These are phyloP conservation scores for Zoysia pacifica DNA, from an alignment of 176 grass and related monocot genomes.

Conservation along the genomic window DNA sequence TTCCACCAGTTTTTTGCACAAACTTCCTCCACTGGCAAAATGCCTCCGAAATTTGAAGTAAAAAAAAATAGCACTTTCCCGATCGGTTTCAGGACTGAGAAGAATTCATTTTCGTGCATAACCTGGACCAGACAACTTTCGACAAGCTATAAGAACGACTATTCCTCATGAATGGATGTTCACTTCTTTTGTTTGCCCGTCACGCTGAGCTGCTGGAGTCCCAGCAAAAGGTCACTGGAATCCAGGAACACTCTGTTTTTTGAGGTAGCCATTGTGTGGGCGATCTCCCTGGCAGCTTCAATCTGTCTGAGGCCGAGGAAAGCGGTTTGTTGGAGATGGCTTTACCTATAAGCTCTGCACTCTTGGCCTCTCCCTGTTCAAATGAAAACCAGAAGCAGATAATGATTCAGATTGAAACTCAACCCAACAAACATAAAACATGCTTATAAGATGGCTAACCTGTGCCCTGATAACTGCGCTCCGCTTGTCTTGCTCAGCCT, in stretches of 20 bases:
- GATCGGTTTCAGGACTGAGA: too few species aligned
- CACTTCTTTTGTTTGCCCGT: constrained; percentile 50
- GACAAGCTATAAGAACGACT: not conserved
- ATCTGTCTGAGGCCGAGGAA: constrained; percentile 78
- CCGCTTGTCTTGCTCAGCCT: constrained; percentile 87
- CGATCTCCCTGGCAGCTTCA: constrained; percentile 83
- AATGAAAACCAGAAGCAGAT: not conserved
- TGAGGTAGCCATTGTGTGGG: constrained; percentile 75
- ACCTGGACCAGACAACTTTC: constrained; percentile 7
- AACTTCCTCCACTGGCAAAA: constrained; percentile 1
- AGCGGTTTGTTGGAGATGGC: constrained; percentile 81
- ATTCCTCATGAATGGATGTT: not conserved
- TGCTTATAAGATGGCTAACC: constrained; percentile 37
- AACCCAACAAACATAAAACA: not conserved
- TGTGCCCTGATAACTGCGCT: constrained; percentile 79
- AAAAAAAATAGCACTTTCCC: not conserved
- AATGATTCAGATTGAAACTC: not conserved
- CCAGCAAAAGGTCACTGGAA: constrained; percentile 72
- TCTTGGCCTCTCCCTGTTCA: constrained; percentile 89
- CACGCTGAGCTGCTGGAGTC: constrained; percentile 62
- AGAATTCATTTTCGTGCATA: not conserved
- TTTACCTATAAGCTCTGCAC: constrained; percentile 83
- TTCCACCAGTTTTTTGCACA: not conserved
- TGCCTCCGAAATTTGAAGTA: not conserved
- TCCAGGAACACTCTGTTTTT: constrained; percentile 84